Percentiles rank a stretch among this genome's conserved stretches.
Conservation (phyloP, 208 protist genomes). For the Trypanosoma scelopori region DNA sequence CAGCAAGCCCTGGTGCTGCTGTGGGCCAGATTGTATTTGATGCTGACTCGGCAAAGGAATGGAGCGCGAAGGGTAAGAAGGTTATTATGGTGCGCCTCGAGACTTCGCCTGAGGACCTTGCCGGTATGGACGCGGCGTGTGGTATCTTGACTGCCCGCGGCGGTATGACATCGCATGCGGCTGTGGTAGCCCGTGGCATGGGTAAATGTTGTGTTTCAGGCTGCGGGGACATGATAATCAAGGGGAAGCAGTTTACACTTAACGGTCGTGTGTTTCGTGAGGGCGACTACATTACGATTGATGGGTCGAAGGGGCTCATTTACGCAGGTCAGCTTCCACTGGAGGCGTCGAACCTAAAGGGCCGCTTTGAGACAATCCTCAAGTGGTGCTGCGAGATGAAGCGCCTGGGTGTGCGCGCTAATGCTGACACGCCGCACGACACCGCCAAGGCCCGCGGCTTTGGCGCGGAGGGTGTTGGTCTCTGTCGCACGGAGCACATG, state of each 20-base stretch:
- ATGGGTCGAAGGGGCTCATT: slow-evolving; percentile 88
- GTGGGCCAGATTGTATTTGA: slow-evolving; percentile 92
- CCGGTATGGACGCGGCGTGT: slow-evolving; percentile 86
- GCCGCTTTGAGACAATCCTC: slow-evolving; percentile 83
- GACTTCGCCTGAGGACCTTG: slow-evolving; percentile 94
- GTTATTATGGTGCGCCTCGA: slow-evolving; percentile 93
- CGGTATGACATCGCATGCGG: slow-evolving; percentile 96
- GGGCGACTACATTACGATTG: slow-evolving; percentile 91
- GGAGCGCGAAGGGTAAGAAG: slow-evolving; percentile 55
- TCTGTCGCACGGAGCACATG: slow-evolving; percentile 97
- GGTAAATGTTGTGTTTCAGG: slow-evolving; percentile 95
- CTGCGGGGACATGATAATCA: slow-evolving; percentile 72
- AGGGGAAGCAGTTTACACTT: slow-evolving; percentile 63
- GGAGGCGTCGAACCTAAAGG: slow-evolving; percentile 54
- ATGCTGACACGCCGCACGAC: slow-evolving; percentile 91
- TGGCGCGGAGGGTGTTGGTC: slow-evolving; percentile 94
- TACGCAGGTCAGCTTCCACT: slow-evolving; percentile 77
- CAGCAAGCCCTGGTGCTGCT: slow-evolving; percentile 91
- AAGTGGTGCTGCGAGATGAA: slow-evolving; percentile 75
- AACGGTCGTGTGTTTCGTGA: slow-evolving; percentile 61
- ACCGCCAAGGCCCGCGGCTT: slow-evolving; percentile 71
- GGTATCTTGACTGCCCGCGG: slow-evolving; percentile 93
- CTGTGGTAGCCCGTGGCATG: slow-evolving; percentile 95
- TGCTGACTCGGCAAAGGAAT: slow-evolving; percentile 67
- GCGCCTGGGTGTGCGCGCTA: slow-evolving; percentile 86